phyloP scores from a whole-genome alignment of 1,139 yeast genomes.

The Magnusiomyces paraingens region DNA sequence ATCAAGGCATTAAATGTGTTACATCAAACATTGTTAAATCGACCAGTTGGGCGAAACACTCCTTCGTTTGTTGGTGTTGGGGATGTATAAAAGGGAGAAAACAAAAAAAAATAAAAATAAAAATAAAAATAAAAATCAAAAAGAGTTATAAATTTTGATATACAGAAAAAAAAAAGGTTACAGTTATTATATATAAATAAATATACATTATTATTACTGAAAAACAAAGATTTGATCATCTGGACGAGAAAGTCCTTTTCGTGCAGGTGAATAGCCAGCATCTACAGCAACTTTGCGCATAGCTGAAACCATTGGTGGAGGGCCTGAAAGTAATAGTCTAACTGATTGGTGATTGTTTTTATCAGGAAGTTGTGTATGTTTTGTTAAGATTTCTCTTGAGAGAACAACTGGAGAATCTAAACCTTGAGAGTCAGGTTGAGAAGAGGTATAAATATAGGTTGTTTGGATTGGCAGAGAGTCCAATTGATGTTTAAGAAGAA shows the following conservation, averaged over 20 bases:
- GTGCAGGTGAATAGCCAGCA: conserved; percentile 81
- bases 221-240: conserved; percentile 92
- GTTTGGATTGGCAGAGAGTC: no score
- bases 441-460: no score
- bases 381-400: no score
- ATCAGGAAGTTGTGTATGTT: no score
- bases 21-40: conserved; percentile 60
- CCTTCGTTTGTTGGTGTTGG: conserved; percentile 6
- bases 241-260: conserved; percentile 73
- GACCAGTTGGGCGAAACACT: conserved; percentile 4
- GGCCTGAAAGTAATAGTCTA: conserved; percentile 75
- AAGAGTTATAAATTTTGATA: background rate
- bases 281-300: conserved; percentile 72
- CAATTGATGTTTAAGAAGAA: no score
- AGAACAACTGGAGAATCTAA: no score
- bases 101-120: background rate
- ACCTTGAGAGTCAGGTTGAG: no score
- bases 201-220: conserved; percentile 29
- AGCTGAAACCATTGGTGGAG: conserved; percentile 80
- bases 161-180: background rate
- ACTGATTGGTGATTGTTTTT: background rate
- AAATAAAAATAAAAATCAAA: background rate
- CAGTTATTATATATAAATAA: background rate
- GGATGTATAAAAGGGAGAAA: background rate
- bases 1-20: conserved; percentile 79